A percentile compares a stretch with the other conserved stretches of the same genome.
Evolutionary conservation across 83 land plant genomes (phyloP).

Genomic region (Larix sibirica): DNA sequence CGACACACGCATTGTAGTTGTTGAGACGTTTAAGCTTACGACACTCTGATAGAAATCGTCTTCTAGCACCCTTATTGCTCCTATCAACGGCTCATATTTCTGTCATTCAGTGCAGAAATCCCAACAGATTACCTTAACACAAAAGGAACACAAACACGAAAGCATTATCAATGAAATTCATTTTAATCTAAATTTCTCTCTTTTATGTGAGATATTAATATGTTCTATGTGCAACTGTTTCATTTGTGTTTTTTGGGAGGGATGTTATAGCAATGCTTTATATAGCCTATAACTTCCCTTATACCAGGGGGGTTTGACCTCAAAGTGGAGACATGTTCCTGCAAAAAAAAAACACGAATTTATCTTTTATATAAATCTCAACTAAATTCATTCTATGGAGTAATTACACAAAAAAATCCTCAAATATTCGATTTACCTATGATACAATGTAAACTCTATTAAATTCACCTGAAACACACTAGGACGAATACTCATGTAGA

Average conservation of each 20-base stretch:
- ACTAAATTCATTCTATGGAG: too few species aligned
- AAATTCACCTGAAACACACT: background rate
- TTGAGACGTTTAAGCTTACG: background rate
- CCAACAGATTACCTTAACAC: too few species aligned
- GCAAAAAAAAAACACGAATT: too few species aligned
- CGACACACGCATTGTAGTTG: background rate
- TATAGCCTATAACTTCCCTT: conserved; percentile 14
- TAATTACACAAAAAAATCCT: too few species aligned
- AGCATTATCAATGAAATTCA: too few species aligned
- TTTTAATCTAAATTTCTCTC: too few species aligned
- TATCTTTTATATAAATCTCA: too few species aligned
- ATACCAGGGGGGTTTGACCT: conserved; percentile 20
- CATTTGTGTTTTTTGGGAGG: background rate
- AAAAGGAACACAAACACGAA: too few species aligned
- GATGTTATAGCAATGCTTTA: conserved; percentile 14
- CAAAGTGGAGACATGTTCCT: background rate
- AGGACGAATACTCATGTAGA: too few species aligned
- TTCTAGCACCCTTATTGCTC: background rate
- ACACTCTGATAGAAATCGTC: background rate
- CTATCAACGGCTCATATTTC: background rate
- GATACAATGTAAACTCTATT: background rate
- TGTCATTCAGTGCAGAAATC: background rate
- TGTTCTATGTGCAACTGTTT: too few species aligned
- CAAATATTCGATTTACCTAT: background rate
- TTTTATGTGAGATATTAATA: too few species aligned